A percentile compares a stretch with the other conserved stretches of the same genome.
These are phyloP conservation scores for Grosmannia huntii DNA, from an alignment of 2,329 filamentous ascomycete species.

Conservation along the genomic window DNA sequence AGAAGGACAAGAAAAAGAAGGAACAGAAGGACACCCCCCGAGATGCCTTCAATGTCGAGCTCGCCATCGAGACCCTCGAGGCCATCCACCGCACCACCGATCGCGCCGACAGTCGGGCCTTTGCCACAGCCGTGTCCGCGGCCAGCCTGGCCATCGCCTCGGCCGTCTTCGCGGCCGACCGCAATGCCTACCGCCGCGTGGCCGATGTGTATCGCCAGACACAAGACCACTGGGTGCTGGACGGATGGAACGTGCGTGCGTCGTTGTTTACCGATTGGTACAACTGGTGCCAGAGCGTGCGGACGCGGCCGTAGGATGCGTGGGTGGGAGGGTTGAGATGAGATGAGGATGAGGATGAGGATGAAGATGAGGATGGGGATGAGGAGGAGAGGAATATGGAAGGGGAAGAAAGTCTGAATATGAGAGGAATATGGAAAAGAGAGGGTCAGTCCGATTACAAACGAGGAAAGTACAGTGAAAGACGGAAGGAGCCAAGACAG, in stretches of 20 bases:
- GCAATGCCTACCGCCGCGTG: conserved; percentile 38
- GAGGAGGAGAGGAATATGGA: background rate
- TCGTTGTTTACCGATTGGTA: conserved; percentile 61
- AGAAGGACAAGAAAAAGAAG: no score
- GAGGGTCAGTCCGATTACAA: background rate
- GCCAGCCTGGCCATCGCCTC: conserved; percentile 56
- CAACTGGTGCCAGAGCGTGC: conserved; percentile 42
- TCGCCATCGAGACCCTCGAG: conserved; percentile 44
- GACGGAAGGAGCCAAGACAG: background rate
- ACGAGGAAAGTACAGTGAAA: background rate
- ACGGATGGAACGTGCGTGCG: conserved; percentile 46
- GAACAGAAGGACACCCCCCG: conserved; percentile 3
- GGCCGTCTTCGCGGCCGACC: conserved; percentile 42
- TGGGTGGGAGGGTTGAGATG: background rate
- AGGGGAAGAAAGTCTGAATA: background rate
- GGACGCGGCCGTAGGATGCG: background rate
- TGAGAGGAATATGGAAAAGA: background rate
- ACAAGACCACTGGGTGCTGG: conserved; percentile 45
- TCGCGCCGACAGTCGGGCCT: conserved; percentile 44
- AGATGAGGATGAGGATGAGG: background rate
- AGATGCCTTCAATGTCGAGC: conserved; percentile 24
- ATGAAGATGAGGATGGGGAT: background rate
- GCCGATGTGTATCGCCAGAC: conserved; percentile 53
- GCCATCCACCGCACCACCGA: conserved; percentile 51
- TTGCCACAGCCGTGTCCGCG: conserved; percentile 62